Evolutionary conservation across 306 rosid species (phyloP).

Genomic region (Rubus parviflorus): DNA sequence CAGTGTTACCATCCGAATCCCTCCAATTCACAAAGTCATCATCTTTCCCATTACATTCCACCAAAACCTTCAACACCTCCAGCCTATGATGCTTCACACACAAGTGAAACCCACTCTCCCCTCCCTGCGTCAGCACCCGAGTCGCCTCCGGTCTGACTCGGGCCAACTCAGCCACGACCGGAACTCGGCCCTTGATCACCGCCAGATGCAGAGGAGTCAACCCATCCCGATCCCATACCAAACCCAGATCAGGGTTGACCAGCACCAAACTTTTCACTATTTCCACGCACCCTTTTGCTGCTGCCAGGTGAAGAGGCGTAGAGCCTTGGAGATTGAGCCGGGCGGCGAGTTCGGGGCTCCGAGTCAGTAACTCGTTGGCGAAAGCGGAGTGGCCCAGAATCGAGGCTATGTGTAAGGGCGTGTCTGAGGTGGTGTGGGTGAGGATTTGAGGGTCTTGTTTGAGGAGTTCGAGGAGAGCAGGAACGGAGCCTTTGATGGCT

Average conservation of each 20-base stretch:
- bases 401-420: constrained; percentile 30
- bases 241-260: constrained; percentile 27
- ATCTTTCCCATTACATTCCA: constrained; percentile 18
- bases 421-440: constrained; percentile 15
- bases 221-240: constrained; percentile 26
- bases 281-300: constrained; percentile 31
- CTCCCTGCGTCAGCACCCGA: constrained; percentile 18
- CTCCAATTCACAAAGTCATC: constrained; percentile 30
- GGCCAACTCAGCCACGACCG: constrained; percentile 26
- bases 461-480: constrained; percentile 17
- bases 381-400: constrained; percentile 32
- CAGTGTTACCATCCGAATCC: constrained; percentile 29
- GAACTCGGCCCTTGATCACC: constrained; percentile 31
- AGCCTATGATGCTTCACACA: constrained; percentile 32
- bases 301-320: constrained; percentile 31
- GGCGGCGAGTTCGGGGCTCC: constrained; percentile 20
- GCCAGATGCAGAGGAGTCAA: constrained; percentile 36
- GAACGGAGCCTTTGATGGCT: constrained; percentile 19
- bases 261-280: constrained; percentile 17
- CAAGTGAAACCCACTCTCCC: constrained; percentile 28
- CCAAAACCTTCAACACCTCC: constrained; percentile 30
- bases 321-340: constrained; percentile 13
- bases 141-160: constrained; percentile 23
- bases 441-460: constrained; percentile 27
- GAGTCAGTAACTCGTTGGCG: constrained; percentile 19